Evolutionary conservation across 441 rosid genomes (phyloP).

Genomic region (Gossypium schwendimanii): DNA sequence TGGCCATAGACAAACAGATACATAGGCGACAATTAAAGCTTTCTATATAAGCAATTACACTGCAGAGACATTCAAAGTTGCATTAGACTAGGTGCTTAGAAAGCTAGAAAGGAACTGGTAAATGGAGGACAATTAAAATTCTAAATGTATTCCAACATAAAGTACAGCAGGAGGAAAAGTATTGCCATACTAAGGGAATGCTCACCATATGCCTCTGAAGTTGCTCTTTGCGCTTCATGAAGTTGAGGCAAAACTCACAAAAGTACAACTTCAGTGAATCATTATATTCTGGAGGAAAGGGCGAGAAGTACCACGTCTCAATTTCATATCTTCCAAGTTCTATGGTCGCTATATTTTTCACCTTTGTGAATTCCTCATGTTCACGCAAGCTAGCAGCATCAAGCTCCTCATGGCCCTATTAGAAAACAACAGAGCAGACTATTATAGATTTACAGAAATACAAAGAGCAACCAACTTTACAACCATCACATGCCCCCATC

Average conservation of each 20-base stretch:
- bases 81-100: background rate
- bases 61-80: background rate
- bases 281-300: constrained; percentile 96
- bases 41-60: too few relatives aligned
- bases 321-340: constrained; percentile 99
- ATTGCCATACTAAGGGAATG: constrained; percentile 5
- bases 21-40: too few relatives aligned
- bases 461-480: background rate
- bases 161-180: background rate
- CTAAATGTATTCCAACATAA: background rate
- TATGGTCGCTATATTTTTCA: constrained; percentile 93
- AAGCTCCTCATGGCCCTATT: constrained; percentile 94
- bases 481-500: background rate
- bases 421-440: background rate
- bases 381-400: constrained; percentile 99
- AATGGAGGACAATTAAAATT: background rate
- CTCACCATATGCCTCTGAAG: constrained; percentile 99
- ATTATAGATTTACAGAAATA: background rate
- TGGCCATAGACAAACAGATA: too few relatives aligned
- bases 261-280: constrained; percentile 91
- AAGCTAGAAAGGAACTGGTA: background rate
- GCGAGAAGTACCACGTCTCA: constrained; percentile 99
- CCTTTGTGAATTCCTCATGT: constrained; percentile 98
- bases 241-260: constrained; percentile 98
- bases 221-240: constrained; percentile 99